Percentiles rank a stretch among this genome's conserved stretches.
Evolutionary conservation across 2,329 filamentous ascomycete species (phyloP).

Genomic region (Xylariaceae sp.): DNA sequence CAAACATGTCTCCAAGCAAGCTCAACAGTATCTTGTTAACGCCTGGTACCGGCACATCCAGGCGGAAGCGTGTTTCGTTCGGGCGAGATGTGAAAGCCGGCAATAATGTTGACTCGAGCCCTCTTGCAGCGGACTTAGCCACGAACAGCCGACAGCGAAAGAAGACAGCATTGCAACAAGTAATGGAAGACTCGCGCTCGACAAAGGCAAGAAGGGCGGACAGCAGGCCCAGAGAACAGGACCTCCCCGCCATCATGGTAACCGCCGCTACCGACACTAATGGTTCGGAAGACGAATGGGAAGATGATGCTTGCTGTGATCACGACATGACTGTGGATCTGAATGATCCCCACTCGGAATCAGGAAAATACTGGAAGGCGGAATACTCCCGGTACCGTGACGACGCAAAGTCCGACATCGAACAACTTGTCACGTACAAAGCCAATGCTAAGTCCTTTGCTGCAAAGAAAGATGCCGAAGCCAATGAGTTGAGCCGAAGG

Average conservation of each 20-base stretch:
- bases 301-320: constrained; percentile 50
- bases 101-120: constrained; percentile 26
- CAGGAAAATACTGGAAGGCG: constrained; percentile 76
- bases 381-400: constrained; percentile 72
- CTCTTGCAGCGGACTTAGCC: constrained; percentile 17
- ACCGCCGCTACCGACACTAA: constrained; percentile 35
- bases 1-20: constrained; percentile 47
- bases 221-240: not conserved
- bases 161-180: constrained; percentile 28
- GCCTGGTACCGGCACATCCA: constrained; percentile 58
- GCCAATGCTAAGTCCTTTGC: constrained; percentile 76
- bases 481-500: constrained; percentile 61
- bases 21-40: constrained; percentile 61
- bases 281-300: constrained; percentile 48
- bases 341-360: constrained; percentile 71
- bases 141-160: constrained; percentile 20
- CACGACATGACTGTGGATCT: constrained; percentile 68
- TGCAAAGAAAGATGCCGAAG: constrained; percentile 72
- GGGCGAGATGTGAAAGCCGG: constrained; percentile 53
- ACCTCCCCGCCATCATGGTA: constrained; percentile 22
- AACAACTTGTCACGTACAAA: constrained; percentile 76
- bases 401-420: constrained; percentile 70
- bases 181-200: constrained; percentile 30
- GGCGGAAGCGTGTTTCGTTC: constrained; percentile 65
- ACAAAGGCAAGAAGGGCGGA: constrained; percentile 16